phyloP scores from a whole-genome alignment of 352 stramenopile genomes.

The Phytophthora hybrid region DNA sequence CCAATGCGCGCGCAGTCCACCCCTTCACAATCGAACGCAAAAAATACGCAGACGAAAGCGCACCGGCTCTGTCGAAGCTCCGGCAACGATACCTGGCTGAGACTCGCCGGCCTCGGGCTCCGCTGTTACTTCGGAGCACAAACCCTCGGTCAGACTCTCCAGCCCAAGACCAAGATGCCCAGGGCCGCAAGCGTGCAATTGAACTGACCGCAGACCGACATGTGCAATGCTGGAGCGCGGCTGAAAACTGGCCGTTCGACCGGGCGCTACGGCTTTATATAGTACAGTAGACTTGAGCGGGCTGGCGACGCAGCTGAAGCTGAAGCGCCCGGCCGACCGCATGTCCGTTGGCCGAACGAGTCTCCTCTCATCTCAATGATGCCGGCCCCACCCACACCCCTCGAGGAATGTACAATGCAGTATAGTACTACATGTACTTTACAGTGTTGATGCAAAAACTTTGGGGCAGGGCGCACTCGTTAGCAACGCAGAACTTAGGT shows the following conservation, averaged over 20 bases:
- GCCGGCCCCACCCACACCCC: too few relatives aligned
- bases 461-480: constrained; percentile 11
- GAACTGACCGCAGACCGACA: neutral
- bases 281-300: neutral
- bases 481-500: constrained; percentile 11
- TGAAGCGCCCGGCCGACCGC: too few relatives aligned
- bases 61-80: constrained; percentile 22
- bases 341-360: neutral
- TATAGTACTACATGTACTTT: too few relatives aligned
- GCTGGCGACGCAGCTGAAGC: neutral
- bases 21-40: constrained; percentile 30
- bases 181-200: too few relatives aligned
- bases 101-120: constrained; percentile 11
- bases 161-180: too few relatives aligned
- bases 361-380: neutral
- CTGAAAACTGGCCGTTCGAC: neutral
- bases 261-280: neutral
- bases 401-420: too few relatives aligned
- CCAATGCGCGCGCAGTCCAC: constrained; percentile 21
- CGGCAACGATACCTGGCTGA: constrained; percentile 21
- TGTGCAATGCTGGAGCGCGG: neutral
- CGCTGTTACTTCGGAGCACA: constrained; percentile 21
- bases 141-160: neutral
- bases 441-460: constrained; percentile 12
- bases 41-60: constrained; percentile 15